Evolutionary conservation across 75 land plant genomes (phyloP).

Genomic region (Gnetum montanum): DNA sequence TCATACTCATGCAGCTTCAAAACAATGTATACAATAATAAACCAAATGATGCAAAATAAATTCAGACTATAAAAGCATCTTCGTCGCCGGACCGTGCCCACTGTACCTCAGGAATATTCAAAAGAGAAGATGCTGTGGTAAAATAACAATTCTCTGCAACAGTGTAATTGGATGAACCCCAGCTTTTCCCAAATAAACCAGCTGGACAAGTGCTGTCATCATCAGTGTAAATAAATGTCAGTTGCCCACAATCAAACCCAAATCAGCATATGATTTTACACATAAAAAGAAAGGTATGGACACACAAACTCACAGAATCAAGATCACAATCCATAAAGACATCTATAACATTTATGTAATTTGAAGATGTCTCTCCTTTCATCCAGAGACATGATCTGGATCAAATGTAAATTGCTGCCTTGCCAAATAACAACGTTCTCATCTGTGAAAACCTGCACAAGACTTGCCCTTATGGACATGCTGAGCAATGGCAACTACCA

Average conservation of each 20-base stretch:
- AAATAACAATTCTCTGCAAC: slow-evolving; percentile 85
- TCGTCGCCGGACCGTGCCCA: background rate
- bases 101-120: slow-evolving; percentile 24
- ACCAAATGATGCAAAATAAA: background rate
- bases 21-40: background rate
- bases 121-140: slow-evolving; percentile 35
- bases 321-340: slow-evolving; percentile 91
- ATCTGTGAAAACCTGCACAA: slow-evolving; percentile 99
- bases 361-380: slow-evolving; percentile 91
- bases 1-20: background rate
- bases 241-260: background rate
- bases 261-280: background rate
- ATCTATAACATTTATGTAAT: slow-evolving; percentile 82
- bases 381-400: slow-evolving; percentile 81
- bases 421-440: slow-evolving; percentile 54
- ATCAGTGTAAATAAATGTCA: background rate
- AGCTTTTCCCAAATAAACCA: slow-evolving; percentile 92
- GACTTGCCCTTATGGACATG: slow-evolving; percentile 77
- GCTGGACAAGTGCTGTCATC: slow-evolving; percentile 29
- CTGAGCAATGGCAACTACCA: slow-evolving; percentile 93
- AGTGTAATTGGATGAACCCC: slow-evolving; percentile 93
- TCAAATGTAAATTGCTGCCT: slow-evolving; percentile 88
- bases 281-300: background rate
- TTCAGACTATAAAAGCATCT: background rate
- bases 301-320: slow-evolving; percentile 66